phyloP scores from a whole-genome alignment of 2,329 filamentous ascomycete species.

The Neopestalotiopsis clavispora region DNA sequence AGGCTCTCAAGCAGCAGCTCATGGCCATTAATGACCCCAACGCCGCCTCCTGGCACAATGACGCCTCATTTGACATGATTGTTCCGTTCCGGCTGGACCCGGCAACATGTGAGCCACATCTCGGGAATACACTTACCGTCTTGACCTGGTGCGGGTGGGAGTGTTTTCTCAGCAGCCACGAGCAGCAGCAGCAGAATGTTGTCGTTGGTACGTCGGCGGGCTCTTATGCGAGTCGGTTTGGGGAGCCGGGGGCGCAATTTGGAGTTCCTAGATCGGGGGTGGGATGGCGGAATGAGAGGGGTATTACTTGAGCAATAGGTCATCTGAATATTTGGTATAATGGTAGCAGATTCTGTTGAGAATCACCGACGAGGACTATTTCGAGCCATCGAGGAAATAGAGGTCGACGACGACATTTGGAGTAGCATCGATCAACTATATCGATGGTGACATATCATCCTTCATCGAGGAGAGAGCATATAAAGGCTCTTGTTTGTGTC shows the following conservation, averaged over 20 bases:
- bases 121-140: not conserved
- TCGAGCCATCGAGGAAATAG: no score
- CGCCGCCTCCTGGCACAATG: not conserved
- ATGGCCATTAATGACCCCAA: not conserved
- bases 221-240: not conserved
- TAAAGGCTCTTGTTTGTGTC: no score
- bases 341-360: no score
- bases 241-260: slow-evolving; percentile 6
- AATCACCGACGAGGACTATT: no score
- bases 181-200: not conserved
- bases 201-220: not conserved
- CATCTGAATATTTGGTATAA: no score
- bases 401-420: no score
- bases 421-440: no score
- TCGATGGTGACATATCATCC: no score
- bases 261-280: not conserved
- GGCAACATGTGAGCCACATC: slow-evolving; percentile 9
- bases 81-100: slow-evolving; percentile 9
- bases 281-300: slow-evolving; percentile 6
- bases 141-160: slow-evolving; percentile 15
- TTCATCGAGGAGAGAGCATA: no score
- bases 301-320: not conserved
- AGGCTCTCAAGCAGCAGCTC: not conserved
- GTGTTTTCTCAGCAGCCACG: not conserved
- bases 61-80: not conserved